Evolutionary conservation across 805 yeast species (phyloP).

Genomic region (Zygosaccharomyces kombuchaensis): DNA sequence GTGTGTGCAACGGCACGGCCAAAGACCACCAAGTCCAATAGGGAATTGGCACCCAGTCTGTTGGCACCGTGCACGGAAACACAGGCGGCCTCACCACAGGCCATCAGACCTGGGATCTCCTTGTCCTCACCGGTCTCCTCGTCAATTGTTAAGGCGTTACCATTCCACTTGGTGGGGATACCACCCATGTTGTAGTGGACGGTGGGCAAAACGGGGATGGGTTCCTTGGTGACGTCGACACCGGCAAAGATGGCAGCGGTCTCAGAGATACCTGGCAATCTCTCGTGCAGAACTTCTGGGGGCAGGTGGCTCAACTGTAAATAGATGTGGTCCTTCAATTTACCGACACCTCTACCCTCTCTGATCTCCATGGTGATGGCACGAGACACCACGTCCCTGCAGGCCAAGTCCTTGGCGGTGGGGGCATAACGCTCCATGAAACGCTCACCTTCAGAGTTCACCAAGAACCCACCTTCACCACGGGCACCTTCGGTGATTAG

Average conservation of each 20-base stretch:
- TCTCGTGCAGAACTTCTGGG: slow-evolving; percentile 82
- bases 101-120: slow-evolving; percentile 87
- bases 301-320: slow-evolving; percentile 94
- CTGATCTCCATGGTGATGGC: slow-evolving; percentile 98
- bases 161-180: slow-evolving; percentile 96
- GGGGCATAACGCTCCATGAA: slow-evolving; percentile 99
- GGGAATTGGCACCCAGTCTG: slow-evolving; percentile 97
- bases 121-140: slow-evolving; percentile 81
- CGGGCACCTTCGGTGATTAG: slow-evolving; percentile 99
- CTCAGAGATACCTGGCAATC: slow-evolving; percentile 98
- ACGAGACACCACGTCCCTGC: slow-evolving; percentile 97
- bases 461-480: slow-evolving; percentile 98
- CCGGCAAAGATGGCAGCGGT: slow-evolving; percentile 98
- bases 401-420: slow-evolving; percentile 95
- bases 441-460: slow-evolving; percentile 97
- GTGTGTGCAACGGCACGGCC: slow-evolving; percentile 98
- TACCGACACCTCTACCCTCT: slow-evolving; percentile 99
- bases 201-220: slow-evolving; percentile 96
- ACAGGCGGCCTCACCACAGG: slow-evolving; percentile 99
- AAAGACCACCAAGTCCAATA: slow-evolving; percentile 92
- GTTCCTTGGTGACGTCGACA: slow-evolving; percentile 98
- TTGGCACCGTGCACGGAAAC: slow-evolving; percentile 99
- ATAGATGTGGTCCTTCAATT: slow-evolving; percentile 89
- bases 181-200: slow-evolving; percentile 99
- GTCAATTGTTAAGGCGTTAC: slow-evolving; percentile 84